Percentiles rank a stretch among this genome's conserved stretches.
Evolutionary conservation across 176 grass and related monocot species (phyloP).

Genomic region (Miscanthus lutarioriparius): DNA sequence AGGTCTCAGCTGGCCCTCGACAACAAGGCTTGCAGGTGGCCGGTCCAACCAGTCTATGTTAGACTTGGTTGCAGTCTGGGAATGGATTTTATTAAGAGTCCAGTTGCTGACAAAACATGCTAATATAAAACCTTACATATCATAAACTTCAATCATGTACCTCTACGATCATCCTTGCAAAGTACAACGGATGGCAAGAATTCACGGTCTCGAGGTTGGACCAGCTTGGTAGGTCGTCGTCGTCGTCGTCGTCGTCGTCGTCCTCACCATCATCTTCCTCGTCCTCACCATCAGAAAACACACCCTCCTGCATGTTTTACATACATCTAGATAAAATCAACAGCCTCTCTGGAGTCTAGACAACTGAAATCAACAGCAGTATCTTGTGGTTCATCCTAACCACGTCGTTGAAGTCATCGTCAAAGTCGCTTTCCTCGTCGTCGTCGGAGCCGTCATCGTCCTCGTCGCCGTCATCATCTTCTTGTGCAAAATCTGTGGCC

Average conservation of each 20-base stretch:
- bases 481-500: slow-evolving; percentile 47
- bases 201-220: slow-evolving; percentile 85
- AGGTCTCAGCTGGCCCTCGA: slow-evolving; percentile 79
- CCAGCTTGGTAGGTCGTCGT: slow-evolving; percentile 57
- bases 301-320: slow-evolving; percentile 50
- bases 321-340: slow-evolving; percentile 30
- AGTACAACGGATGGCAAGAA: slow-evolving; percentile 72
- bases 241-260: not conserved
- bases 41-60: slow-evolving; percentile 88
- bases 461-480: slow-evolving; percentile 43
- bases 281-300: slow-evolving; percentile 54
- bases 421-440: slow-evolving; percentile 58
- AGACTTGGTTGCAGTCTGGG: slow-evolving; percentile 51
- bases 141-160: slow-evolving; percentile 26
- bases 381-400: slow-evolving; percentile 13
- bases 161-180: slow-evolving; percentile 80
- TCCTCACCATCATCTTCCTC: slow-evolving; percentile 32
- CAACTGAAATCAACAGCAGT: not conserved
- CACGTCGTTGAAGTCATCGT: slow-evolving; percentile 64
- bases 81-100: not conserved
- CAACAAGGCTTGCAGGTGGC: slow-evolving; percentile 75
- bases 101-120: not conserved
- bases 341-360: not conserved
- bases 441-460: slow-evolving; percentile 46
- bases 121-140: not conserved